Base-by-base conservation (phyloP, 2,329 filamentous ascomycete species). In the Apiospora malaysiana region DNA sequence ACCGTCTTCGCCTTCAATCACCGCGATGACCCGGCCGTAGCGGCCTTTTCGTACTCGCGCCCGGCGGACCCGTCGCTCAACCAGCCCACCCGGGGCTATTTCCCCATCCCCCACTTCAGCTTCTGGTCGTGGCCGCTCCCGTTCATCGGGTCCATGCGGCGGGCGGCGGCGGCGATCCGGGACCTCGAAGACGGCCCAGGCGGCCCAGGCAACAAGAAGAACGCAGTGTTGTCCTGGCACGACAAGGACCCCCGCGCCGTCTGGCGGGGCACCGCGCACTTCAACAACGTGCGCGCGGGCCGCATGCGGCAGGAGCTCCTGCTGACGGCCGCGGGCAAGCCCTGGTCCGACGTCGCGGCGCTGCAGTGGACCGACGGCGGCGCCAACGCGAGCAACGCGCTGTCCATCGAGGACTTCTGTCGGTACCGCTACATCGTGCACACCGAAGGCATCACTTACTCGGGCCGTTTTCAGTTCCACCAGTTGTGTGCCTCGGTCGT, bases 21-120 rank as follows among this genome's bases (percentile, higher is more conserved):
- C 75, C 82, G 85, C 68, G 86, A 88, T 77, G 83, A 83, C 63
- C 84, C 85, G 42, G 78, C 79, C 47, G 76, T 82, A n/a, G 79
- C 81, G 8, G 78, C 83, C 2, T 84, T 85, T 77, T 83, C 83
- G 16, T 97, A 88, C 78, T 80, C 83, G n/a, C 83, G 85, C 1
- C 81, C 83, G 10, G 82, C 83, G 27, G 80, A 83, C 76, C 81
- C 83, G 0, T 25, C 65, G 46, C 71, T 72, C 5, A 79, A 78
- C 49, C 68, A 72, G 66, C 71, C 75, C 69, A 70, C 73, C 10
- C 83, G 83, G 46, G 21, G 56, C 32, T 81, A 80, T 71, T 88
- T 87, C 78, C 77, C 86, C 5, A 85, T 89, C 80, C 87, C 87
- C 70, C 88, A 86, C 80, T 90, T 87, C 81, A 83, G 82, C 75